Percentiles rank a stretch among this genome's conserved stretches.
Evolutionary conservation across 2,329 filamentous ascomycete species (phyloP).

Genomic region (Penicillium freii): DNA sequence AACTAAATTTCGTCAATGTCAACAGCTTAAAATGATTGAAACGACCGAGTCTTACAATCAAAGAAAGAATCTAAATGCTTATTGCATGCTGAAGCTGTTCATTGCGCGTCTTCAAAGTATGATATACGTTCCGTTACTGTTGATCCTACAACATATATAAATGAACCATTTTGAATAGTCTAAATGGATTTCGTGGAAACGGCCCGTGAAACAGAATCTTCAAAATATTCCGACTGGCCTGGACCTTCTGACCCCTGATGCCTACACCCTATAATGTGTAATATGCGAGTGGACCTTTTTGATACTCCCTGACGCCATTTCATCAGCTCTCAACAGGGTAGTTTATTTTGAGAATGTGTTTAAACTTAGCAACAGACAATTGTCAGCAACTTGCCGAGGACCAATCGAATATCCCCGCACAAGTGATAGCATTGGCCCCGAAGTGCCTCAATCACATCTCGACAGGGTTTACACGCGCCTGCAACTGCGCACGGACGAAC

Average conservation of each 20-base stretch:
- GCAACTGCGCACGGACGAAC: conserved; percentile 7
- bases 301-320: conserved; percentile 1
- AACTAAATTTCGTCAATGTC: background rate
- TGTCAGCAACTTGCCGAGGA: background rate
- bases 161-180: background rate
- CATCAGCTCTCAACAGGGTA: conserved; percentile 2
- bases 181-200: background rate
- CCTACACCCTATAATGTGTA: background rate
- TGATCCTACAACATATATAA: background rate
- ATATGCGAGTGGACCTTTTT: background rate
- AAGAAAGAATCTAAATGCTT: background rate
- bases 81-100: background rate
- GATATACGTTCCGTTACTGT: background rate
- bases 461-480: conserved; percentile 11
- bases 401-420: conserved; percentile 2
- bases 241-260: background rate
- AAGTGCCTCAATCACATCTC: conserved; percentile 6
- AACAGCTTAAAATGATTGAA: background rate
- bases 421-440: conserved; percentile 6
- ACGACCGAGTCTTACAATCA: background rate
- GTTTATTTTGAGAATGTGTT: conserved; percentile 5
- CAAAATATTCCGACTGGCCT: background rate
- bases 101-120: background rate
- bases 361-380: conserved; percentile 8
- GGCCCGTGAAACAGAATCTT: background rate